Evolutionary conservation across 148 eudicot genomes (phyloP).

Genomic region (Rhododendron williamsianum): DNA sequence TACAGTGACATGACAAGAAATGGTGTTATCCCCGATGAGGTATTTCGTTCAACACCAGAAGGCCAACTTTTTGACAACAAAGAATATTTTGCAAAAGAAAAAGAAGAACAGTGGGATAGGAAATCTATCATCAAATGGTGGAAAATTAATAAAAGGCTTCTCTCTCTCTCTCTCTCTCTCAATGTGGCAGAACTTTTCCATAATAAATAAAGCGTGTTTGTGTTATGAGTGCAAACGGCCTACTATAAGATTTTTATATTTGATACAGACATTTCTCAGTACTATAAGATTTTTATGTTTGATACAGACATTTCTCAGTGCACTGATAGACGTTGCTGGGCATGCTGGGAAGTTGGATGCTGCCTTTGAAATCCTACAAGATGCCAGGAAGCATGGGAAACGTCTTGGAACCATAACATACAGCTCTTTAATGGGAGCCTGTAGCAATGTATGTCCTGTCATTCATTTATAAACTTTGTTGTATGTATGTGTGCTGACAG

Average conservation of each 20-base stretch:
- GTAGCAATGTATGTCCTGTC: slow-evolving; percentile 68
- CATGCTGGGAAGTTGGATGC: slow-evolving; percentile 84
- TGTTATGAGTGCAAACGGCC: neutral
- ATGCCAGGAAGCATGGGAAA: slow-evolving; percentile 54
- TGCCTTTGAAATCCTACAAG: slow-evolving; percentile 73
- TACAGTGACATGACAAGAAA: slow-evolving; percentile 78
- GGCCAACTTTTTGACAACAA: neutral
- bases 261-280: slow-evolving; percentile 80
- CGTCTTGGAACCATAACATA: slow-evolving; percentile 69
- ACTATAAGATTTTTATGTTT: slow-evolving; percentile 17
- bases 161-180: neutral
- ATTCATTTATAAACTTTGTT: neutral
- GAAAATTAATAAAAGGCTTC: neutral
- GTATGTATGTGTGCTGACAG: neutral
- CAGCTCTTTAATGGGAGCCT: slow-evolving; percentile 99
- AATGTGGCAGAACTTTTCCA: neutral
- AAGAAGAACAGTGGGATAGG: neutral
- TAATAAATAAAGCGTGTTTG: neutral
- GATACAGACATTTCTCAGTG: slow-evolving; percentile 85
- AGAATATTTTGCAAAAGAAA: neutral
- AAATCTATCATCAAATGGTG: slow-evolving; percentile 1
- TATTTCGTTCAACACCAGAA: slow-evolving; percentile 15
- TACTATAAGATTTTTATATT: slow-evolving; percentile 16
- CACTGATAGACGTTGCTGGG: slow-evolving; percentile 94
- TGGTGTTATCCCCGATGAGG: slow-evolving; percentile 91